These are phyloP conservation scores for Sergeia podlipaevii DNA, from an alignment of 208 protist genomes.

Conservation along the genomic window DNA sequence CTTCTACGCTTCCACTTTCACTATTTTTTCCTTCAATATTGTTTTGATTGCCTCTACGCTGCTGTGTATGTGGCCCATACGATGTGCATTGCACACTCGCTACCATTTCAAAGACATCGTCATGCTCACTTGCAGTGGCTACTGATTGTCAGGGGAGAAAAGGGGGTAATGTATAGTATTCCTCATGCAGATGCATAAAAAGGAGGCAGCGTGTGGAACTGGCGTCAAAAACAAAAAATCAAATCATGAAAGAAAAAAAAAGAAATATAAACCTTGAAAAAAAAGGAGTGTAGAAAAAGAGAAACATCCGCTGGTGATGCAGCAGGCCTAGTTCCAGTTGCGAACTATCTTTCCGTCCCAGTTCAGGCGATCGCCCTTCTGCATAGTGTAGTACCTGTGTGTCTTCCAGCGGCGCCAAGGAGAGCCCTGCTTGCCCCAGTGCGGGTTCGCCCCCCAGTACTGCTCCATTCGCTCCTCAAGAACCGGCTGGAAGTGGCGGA, in stretches of 20 bases:
- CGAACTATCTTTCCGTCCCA: slow-evolving; percentile 88
- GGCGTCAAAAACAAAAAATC: background rate
- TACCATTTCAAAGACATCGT: no score
- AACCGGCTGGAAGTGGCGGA: slow-evolving; percentile 95
- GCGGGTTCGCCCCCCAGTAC: slow-evolving; percentile 87
- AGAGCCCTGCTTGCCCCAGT: slow-evolving; percentile 79
- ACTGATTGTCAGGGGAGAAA: no score
- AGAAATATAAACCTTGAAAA: slow-evolving; percentile 2
- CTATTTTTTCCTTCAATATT: no score
- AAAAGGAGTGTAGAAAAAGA: slow-evolving; percentile 5
- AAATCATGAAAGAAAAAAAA: slow-evolving; percentile 2
- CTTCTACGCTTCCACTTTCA: no score
- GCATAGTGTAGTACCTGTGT: slow-evolving; percentile 89
- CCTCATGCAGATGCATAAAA: no score
- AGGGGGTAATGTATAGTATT: no score
- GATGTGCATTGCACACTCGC: no score
- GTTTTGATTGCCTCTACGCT: no score
- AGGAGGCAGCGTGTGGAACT: no score
- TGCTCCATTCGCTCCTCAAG: slow-evolving; percentile 95
- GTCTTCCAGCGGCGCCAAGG: slow-evolving; percentile 86
- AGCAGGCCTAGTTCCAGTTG: slow-evolving; percentile 87
- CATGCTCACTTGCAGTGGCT: no score
- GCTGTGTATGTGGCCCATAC: no score
- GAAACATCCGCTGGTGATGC: slow-evolving; percentile 3
- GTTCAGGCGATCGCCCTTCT: slow-evolving; percentile 84